These are phyloP conservation scores for Vaccinium myrtillus DNA, from an alignment of 148 eudicot species.

Conservation along the genomic window DNA sequence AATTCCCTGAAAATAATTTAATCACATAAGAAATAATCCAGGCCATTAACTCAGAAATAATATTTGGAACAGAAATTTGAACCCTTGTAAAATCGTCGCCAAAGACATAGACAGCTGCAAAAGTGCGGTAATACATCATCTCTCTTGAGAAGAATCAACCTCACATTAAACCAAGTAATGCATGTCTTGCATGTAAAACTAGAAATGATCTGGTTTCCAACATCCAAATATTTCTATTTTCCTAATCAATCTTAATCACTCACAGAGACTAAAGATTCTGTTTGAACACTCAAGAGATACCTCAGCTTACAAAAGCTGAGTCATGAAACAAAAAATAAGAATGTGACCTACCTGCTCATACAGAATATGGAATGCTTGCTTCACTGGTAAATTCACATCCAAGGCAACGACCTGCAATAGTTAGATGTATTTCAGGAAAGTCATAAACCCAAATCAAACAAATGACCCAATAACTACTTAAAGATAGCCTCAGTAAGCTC, in stretches of 20 bases:
- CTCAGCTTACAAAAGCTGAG: neutral
- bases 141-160: neutral
- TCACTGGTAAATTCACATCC: constrained; percentile 85
- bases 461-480: neutral
- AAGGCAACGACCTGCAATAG: constrained; percentile 69
- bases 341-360: constrained; percentile 73
- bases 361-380: constrained; percentile 92
- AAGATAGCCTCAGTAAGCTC: neutral
- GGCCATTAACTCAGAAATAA: constrained; percentile 8
- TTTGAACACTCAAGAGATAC: neutral
- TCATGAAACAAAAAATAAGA: neutral
- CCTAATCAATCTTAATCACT: neutral
- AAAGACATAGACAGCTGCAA: constrained; percentile 1
- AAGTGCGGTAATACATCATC: constrained; percentile 8
- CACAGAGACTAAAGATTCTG: neutral
- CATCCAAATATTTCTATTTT: neutral
- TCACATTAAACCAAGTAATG: neutral
- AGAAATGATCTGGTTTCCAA: neutral
- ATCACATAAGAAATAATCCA: constrained; percentile 22
- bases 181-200: neutral
- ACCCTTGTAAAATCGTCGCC: neutral
- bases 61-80: neutral
- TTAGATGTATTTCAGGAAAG: constrained; percentile 12
- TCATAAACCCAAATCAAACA: neutral
- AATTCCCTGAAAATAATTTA: constrained; percentile 60